Evolutionary conservation across 2,329 filamentous ascomycete species (phyloP), one percentile per base, ranked within the genome.

Genomic region (Nemania bipapillata): DNA sequence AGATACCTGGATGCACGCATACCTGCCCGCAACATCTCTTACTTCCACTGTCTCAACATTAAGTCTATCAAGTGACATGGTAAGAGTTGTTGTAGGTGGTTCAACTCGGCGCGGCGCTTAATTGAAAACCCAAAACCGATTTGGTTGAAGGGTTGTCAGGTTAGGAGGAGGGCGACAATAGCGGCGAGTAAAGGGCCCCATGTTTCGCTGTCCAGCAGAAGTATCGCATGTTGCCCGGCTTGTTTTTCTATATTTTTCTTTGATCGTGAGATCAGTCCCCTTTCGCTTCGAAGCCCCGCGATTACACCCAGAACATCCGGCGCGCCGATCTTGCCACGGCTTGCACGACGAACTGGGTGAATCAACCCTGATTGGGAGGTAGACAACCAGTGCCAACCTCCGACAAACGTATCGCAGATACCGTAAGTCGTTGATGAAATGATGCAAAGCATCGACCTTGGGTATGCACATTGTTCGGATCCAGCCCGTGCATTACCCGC

Each of bases 51-150:
- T 30, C 42, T 68, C 67, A 58, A 69, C 22, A 22, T 37, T n/a
- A 42, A 32, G 47, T 32, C 32, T 15, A 37, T 40, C 37, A 22
- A 56, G 32, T 17, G 26, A 20, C 22, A 40, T 40, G 53, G 59
- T 45, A 47, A 35, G 61, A 53, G 49, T 45, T 58, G 42, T 35
- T 47, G 57, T 32, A 49, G 45, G 57, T 32, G 45, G 45, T 70
- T 65, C 24, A 71, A 69, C 74, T 75, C 72, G 77, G 65, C 75
- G 73, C 76, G 76, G 77, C 77, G 72, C 70, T 78, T 78, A 35
- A 17, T 62, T 70, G 63, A 69, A 52, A 62, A 63, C 71, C 71
- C 60, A 55, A 59, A 56, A 73, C 68, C 65, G 65, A 59, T 37
- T 61, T 45, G 59, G 65, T 67, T 32, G 24, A 50, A 65, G 56